Conservation (phyloP, 1,139 yeast genomes). For the Geotrichum bryndzae region DNA sequence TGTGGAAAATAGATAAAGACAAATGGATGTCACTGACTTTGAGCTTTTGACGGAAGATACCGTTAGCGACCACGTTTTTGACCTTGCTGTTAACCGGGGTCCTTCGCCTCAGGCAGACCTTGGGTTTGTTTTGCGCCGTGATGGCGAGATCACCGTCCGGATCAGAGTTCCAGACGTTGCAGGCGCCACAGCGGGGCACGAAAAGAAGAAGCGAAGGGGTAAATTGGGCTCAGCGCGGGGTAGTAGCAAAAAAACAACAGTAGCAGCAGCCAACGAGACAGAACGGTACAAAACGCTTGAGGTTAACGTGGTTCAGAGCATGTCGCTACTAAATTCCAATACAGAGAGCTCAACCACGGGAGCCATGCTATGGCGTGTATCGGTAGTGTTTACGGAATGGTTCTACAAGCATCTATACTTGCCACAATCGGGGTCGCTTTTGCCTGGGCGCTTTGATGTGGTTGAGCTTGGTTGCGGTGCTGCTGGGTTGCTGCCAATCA, state of each 20-base stretch:
- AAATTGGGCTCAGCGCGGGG: neutral
- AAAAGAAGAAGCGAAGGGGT: neutral
- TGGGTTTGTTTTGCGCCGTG: slow-evolving; percentile 12
- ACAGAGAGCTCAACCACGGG: slow-evolving; percentile 54
- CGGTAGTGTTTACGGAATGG: slow-evolving; percentile 53
- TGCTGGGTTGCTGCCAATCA: slow-evolving; percentile 49
- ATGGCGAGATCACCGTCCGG: slow-evolving; percentile 11
- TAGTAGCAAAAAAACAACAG: neutral
- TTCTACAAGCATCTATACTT: slow-evolving; percentile 22
- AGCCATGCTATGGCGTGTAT: slow-evolving; percentile 57
- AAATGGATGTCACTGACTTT: slow-evolving; percentile 11
- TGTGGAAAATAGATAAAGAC: no score
- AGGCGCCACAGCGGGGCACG: neutral
- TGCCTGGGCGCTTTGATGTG: slow-evolving; percentile 30
- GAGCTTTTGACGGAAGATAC: slow-evolving; percentile 3
- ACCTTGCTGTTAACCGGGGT: slow-evolving; percentile 12
- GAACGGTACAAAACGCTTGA: neutral
- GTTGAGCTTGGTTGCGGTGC: slow-evolving; percentile 67
- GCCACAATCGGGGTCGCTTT: slow-evolving; percentile 2
- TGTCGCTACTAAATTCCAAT: slow-evolving; percentile 37
- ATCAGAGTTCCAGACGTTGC: slow-evolving; percentile 4
- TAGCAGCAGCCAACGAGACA: neutral
- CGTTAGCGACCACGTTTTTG: slow-evolving; percentile 15
- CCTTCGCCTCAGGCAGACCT: slow-evolving; percentile 10
- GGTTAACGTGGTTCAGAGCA: slow-evolving; percentile 33